phyloP scores from a whole-genome alignment of 352 stramenopile species.

The Phytophthora capsici region DNA sequence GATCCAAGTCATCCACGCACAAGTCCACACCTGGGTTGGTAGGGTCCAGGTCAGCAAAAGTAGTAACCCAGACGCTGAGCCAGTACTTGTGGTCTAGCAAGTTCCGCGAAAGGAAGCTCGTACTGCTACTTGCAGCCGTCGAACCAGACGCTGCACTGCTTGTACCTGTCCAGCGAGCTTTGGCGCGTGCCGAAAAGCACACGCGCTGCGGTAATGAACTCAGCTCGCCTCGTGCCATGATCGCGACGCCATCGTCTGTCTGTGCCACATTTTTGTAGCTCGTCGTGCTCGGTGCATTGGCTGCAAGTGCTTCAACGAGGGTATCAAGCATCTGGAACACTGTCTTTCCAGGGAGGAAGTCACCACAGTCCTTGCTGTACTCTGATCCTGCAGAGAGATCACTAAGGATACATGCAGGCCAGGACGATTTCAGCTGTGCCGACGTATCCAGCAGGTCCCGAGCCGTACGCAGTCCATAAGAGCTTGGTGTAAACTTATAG shows the following conservation, averaged over 20 bases:
- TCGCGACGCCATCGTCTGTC: slow-evolving; percentile 43
- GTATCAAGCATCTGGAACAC: slow-evolving; percentile 57
- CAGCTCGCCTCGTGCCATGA: slow-evolving; percentile 49
- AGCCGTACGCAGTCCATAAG: slow-evolving; percentile 53
- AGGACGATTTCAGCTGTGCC: slow-evolving; percentile 15
- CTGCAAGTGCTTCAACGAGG: slow-evolving; percentile 39
- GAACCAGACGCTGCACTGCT: slow-evolving; percentile 34
- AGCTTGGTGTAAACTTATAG: slow-evolving; percentile 58
- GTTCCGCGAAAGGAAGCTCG: slow-evolving; percentile 57
- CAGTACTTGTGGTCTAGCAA: slow-evolving; percentile 66
- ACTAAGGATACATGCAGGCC: slow-evolving; percentile 31
- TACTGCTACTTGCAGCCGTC: slow-evolving; percentile 32
- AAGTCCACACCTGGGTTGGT: slow-evolving; percentile 51
- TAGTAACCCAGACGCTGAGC: slow-evolving; percentile 59
- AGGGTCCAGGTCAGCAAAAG: slow-evolving; percentile 45
- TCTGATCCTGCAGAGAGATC: slow-evolving; percentile 20
- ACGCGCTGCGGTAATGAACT: slow-evolving; percentile 54
- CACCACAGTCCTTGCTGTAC: slow-evolving; percentile 43
- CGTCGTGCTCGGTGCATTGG: slow-evolving; percentile 54
- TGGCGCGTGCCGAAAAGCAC: slow-evolving; percentile 53
- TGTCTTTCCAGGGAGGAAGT: slow-evolving; percentile 23
- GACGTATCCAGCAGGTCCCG: slow-evolving; percentile 33
- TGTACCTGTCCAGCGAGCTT: slow-evolving; percentile 56
- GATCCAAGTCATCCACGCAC: slow-evolving; percentile 60
- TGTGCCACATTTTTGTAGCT: slow-evolving; percentile 61